Conservation (phyloP, 805 yeast species). For the Pichia eremophila region DNA sequence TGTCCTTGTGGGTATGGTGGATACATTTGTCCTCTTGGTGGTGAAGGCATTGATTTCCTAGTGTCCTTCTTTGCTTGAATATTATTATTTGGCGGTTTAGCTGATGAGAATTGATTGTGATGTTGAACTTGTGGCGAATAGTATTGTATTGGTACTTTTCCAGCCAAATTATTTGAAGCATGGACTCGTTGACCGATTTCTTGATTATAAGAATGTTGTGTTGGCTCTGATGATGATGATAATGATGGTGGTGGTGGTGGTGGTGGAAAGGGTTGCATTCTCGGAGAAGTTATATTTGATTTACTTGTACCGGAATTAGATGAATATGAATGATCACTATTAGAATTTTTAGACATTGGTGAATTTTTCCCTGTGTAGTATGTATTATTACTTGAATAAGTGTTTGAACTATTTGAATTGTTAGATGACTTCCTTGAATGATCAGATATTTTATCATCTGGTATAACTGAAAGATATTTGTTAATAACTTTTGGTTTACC, state of each 20-base stretch:
- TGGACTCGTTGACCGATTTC: neutral
- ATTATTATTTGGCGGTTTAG: neutral
- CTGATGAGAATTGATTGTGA: neutral
- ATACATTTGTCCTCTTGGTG: neutral
- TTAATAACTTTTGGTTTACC: no score
- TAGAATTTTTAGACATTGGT: neutral
- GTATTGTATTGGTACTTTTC: neutral
- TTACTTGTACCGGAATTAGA: neutral
- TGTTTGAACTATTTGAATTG: neutral
- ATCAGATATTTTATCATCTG: neutral
- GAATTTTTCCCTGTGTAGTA: neutral
- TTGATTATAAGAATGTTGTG: neutral
- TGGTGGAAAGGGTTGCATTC: no score
- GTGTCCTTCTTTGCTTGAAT: neutral
- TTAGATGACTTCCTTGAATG: neutral
- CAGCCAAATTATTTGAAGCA: no score
- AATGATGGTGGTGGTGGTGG: no score
- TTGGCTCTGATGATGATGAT: no score
- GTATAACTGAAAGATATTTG: no score
- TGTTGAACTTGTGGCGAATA: neutral
- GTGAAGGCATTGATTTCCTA: neutral
- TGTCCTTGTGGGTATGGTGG: neutral
- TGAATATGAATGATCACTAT: neutral
- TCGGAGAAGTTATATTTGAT: no score
- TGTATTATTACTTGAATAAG: neutral